Conservation (phyloP, 2,329 filamentous ascomycete genomes). For the Biscogniauxia sp. region DNA sequence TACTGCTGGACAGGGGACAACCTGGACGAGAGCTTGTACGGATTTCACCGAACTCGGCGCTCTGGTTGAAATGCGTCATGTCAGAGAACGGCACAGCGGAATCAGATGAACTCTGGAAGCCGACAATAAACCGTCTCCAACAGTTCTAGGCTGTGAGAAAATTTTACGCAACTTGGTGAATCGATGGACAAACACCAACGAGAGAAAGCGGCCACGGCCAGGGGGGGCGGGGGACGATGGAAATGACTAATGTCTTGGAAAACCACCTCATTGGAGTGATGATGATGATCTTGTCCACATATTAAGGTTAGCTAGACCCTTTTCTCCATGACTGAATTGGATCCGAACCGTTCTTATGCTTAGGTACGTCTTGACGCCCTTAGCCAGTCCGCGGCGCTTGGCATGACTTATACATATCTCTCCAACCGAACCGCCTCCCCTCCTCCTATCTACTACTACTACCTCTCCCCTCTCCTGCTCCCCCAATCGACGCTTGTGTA, state of each 20-base stretch:
- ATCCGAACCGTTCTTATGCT: too few species aligned
- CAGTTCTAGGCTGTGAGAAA: not conserved
- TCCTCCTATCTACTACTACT: too few species aligned
- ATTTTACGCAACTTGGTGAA: not conserved
- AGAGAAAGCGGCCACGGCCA: too few species aligned
- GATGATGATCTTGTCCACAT: not conserved
- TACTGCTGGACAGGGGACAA: too few species aligned
- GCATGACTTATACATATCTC: too few species aligned
- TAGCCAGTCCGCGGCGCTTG: too few species aligned
- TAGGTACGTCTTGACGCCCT: too few species aligned
- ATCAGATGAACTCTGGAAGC: too few species aligned
- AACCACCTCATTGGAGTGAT: not conserved
- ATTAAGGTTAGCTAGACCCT: not conserved
- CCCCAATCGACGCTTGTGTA: too few species aligned
- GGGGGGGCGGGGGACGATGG: not conserved
- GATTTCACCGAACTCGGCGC: not conserved
- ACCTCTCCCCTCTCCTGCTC: too few species aligned
- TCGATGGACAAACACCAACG: not conserved
- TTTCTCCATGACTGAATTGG: not conserved
- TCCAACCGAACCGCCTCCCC: too few species aligned
- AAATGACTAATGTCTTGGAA: not conserved
- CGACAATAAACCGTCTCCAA: not conserved
- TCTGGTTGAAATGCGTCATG: not conserved
- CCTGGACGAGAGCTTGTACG: not conserved
- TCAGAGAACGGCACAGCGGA: not conserved